Conservation (phyloP, 352 stramenopile species). For the Phytophthora niederhauseri region DNA sequence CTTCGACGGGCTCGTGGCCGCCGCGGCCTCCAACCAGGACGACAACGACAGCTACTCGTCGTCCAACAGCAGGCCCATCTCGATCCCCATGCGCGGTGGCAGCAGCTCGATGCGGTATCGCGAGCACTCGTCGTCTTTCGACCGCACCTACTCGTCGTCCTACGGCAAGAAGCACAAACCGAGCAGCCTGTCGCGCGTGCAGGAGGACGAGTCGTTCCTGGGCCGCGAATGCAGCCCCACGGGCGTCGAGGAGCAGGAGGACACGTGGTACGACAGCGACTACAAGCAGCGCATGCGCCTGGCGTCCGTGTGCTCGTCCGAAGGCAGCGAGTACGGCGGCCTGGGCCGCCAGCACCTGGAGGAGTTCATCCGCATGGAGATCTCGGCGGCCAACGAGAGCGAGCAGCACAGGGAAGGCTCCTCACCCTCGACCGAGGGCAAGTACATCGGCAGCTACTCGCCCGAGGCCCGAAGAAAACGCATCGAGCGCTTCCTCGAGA, state of each 20-base stretch:
- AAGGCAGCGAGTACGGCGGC: slow-evolving; percentile 76
- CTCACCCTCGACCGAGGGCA: slow-evolving; percentile 41
- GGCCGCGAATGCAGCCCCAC: slow-evolving; percentile 72
- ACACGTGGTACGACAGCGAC: slow-evolving; percentile 67
- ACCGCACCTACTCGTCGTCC: slow-evolving; percentile 36
- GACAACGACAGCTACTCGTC: slow-evolving; percentile 47
- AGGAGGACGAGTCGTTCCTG: slow-evolving; percentile 60
- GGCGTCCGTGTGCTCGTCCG: slow-evolving; percentile 78
- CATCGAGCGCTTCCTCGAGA: slow-evolving; percentile 92
- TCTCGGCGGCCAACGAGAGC: slow-evolving; percentile 71
- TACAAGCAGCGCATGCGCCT: slow-evolving; percentile 75
- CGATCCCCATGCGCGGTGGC: slow-evolving; percentile 54
- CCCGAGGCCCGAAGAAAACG: slow-evolving; percentile 84
- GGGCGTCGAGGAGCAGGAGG: slow-evolving; percentile 61
- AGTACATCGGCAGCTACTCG: slow-evolving; percentile 91
- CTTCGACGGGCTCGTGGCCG: slow-evolving; percentile 74
- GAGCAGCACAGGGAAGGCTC: slow-evolving; percentile 40
- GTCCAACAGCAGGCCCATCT: slow-evolving; percentile 62
- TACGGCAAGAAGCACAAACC: slow-evolving; percentile 53
- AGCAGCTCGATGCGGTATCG: slow-evolving; percentile 36
- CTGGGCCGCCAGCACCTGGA: slow-evolving; percentile 76
- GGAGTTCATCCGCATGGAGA: slow-evolving; percentile 85
- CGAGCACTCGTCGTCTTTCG: slow-evolving; percentile 34
- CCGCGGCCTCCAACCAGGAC: slow-evolving; percentile 55
- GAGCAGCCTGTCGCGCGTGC: slow-evolving; percentile 62